Evolutionary conservation across 2,329 filamentous ascomycete species (phyloP).

Genomic region (Trichoderma aggressivum): DNA sequence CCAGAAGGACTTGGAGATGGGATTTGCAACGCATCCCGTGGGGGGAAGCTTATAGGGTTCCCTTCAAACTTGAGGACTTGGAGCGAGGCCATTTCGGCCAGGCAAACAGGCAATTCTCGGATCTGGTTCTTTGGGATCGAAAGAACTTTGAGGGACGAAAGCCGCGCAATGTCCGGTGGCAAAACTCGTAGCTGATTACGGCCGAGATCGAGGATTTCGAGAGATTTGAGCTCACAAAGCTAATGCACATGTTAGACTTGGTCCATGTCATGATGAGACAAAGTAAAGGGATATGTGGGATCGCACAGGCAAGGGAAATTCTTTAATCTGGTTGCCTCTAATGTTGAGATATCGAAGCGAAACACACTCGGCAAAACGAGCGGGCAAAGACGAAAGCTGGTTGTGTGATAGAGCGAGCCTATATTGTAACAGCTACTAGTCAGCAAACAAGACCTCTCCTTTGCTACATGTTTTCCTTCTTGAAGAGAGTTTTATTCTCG

Average conservation of each 20-base stretch:
- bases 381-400: slow-evolving; percentile 65
- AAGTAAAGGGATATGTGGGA: slow-evolving; percentile 15
- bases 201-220: slow-evolving; percentile 91
- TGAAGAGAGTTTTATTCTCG: no score
- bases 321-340: slow-evolving; percentile 68
- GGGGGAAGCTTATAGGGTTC: slow-evolving; percentile 79
- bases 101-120: slow-evolving; percentile 74
- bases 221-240: slow-evolving; percentile 80
- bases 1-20: slow-evolving; percentile 54
- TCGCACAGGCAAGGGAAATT: slow-evolving; percentile 56
- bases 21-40: slow-evolving; percentile 63
- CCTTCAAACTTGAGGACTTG: slow-evolving; percentile 87
- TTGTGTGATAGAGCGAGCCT: slow-evolving; percentile 83
- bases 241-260: slow-evolving; percentile 38
- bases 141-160: slow-evolving; percentile 84
- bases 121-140: slow-evolving; percentile 86
- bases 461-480: background rate
- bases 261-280: background rate
- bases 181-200: slow-evolving; percentile 78
- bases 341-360: slow-evolving; percentile 78
- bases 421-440: slow-evolving; percentile 11
- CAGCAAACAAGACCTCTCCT: slow-evolving; percentile 1
- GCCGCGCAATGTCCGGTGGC: slow-evolving; percentile 73
- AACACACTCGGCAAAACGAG: slow-evolving; percentile 70
- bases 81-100: slow-evolving; percentile 86